Evolutionary conservation across 495 filamentous ascomycete species (phyloP).

Genomic region (Lentithecium fluviatile): DNA sequence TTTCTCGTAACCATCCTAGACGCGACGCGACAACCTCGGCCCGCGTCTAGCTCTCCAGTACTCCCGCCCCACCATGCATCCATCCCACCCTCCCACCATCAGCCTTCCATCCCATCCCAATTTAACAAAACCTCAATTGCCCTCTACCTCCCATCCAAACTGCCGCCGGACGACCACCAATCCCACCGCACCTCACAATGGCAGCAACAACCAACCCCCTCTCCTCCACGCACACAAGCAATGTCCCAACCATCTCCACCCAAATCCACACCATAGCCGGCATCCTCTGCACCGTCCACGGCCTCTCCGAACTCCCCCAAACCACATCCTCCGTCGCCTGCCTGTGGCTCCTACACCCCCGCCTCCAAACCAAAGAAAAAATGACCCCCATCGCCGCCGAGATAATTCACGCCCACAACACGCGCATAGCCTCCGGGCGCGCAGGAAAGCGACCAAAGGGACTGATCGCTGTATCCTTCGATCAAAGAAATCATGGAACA

Average conservation of each 20-base stretch:
- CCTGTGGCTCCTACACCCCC: constrained; percentile 85
- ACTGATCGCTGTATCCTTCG: constrained; percentile 78
- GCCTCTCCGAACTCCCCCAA: constrained; percentile 66
- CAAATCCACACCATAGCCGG: constrained; percentile 68
- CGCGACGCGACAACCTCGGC: background rate
- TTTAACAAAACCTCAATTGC: background rate
- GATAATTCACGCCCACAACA: constrained; percentile 61
- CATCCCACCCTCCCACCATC: background rate
- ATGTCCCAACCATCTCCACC: constrained; percentile 54
- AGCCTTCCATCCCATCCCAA: background rate
- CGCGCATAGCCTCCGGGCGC: constrained; percentile 31
- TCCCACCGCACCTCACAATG: constrained; percentile 10
- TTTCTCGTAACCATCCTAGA: no score
- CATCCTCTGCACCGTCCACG: constrained; percentile 73
- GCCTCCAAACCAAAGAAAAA: constrained; percentile 62
- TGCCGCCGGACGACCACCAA: background rate
- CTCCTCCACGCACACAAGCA: constrained; percentile 31
- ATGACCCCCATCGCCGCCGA: constrained; percentile 64
- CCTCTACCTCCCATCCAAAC: background rate
- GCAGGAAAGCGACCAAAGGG: constrained; percentile 44
- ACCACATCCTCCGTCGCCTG: constrained; percentile 58
- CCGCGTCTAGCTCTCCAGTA: background rate
- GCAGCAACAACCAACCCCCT: constrained; percentile 35
- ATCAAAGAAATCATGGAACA: constrained; percentile 86
- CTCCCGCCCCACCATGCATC: background rate